Evolutionary conservation across 2,329 filamentous ascomycete species (phyloP), one percentile per base, ranked within the genome.

Genomic region (Dothistroma septosporum): DNA sequence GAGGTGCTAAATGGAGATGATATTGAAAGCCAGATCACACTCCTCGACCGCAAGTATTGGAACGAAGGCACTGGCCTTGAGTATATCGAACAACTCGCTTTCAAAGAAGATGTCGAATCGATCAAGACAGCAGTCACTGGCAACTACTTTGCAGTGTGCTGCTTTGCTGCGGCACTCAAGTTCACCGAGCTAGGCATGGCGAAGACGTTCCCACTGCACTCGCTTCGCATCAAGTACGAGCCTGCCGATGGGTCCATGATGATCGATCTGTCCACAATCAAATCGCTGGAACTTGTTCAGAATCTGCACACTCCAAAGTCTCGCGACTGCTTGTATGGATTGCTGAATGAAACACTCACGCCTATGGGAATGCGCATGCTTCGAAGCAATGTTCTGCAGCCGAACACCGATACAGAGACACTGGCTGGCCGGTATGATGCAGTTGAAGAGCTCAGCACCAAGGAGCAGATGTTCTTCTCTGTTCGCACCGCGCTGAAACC

Each of bases 161-260:
- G 90, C 57, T 89, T 96, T 73, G 87, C 91, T 65, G 92, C 92
- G 47, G 92, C 95, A 79, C 80, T 97, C 72, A 91, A 90, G 69
- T 96, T 90, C 72, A 83, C 95, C 52, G 89, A 96, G 60, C 75
- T 88, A 1, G 84, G 86, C 7, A 81, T 91, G 62, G 81, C 81
- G 4, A 81, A 88, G 61, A 85, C 82, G 0, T 94, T 96, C 71
- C 82, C 86, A 3, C 80, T 83, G n/a, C 88, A 94, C 72, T 92
- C 92, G 21, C 82, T 97, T 33, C 86, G 91, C 3, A 88, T 97
- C 70, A 88, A 86, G 64, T 97, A 96, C 67, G 88, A 93, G 69
- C 89, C 92, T 0, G 92, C 91, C 0, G 90, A 96, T 71, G 90
- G 93, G 24, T 90, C 91, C 0, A 96, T 97, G 92, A 91, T 96